A percentile compares a stretch with the other conserved stretches of the same genome.
Conservation (phyloP, 2,329 filamentous ascomycete genomes). For the Stagonosporopsis rhizophila region DNA sequence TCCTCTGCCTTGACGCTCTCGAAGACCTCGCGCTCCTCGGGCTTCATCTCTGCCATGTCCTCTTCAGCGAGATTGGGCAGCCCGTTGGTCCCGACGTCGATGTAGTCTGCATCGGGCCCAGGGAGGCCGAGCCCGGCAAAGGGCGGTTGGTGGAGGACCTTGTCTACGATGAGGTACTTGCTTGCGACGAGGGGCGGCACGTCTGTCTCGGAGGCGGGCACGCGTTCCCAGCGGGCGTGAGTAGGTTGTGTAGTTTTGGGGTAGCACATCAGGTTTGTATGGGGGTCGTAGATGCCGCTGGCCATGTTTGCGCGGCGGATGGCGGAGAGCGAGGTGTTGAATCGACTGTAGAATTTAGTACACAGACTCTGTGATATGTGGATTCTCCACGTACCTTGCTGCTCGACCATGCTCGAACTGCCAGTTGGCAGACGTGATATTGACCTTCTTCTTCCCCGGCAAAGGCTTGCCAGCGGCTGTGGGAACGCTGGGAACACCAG, state of each 20-base stretch:
- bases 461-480: conserved; percentile 74
- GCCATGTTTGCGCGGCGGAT: conserved; percentile 72
- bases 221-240: conserved; percentile 79
- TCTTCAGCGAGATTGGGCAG: conserved; percentile 70
- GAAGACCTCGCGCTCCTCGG: conserved; percentile 76
- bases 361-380: neutral
- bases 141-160: conserved; percentile 64
- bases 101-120: conserved; percentile 61
- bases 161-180: conserved; percentile 70
- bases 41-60: conserved; percentile 69
- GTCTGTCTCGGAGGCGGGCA: conserved; percentile 55
- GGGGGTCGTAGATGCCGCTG: conserved; percentile 83
- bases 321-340: conserved; percentile 77
- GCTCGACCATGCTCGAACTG: conserved; percentile 93
- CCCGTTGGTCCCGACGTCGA: conserved; percentile 61
- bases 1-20: conserved; percentile 71
- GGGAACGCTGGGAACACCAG: conserved; percentile 77
- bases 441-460: conserved; percentile 81
- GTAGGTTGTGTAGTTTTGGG: conserved; percentile 89
- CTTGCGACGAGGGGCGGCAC: conserved; percentile 65
- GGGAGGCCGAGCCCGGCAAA: conserved; percentile 66
- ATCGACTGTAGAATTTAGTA: conserved; percentile 66
- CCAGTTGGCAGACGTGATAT: conserved; percentile 94
- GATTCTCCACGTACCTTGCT: conserved; percentile 71
- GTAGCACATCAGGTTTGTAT: conserved; percentile 91